These are phyloP conservation scores for Talinum fruticosum DNA, from an alignment of 148 eudicot genomes.

Conservation along the genomic window DNA sequence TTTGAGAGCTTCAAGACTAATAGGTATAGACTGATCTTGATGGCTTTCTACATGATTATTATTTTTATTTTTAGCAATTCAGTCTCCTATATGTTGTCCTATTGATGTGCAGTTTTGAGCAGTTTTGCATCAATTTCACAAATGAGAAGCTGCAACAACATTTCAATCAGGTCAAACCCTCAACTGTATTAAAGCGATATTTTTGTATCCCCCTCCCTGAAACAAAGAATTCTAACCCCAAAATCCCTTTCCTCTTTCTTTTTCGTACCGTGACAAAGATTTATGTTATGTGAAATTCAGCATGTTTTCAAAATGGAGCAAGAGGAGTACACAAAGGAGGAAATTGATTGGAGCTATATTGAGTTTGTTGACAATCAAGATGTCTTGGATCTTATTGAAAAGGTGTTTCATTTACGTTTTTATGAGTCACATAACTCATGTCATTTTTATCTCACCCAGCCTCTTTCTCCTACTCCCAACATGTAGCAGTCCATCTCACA, in stretches of 20 bases:
- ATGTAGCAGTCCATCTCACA: neutral
- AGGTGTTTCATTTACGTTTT: slow-evolving; percentile 44
- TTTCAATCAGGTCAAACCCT: slow-evolving; percentile 75
- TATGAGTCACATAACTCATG: neutral
- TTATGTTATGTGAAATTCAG: slow-evolving; percentile 45
- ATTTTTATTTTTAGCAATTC: neutral
- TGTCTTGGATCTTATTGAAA: slow-evolving; percentile 96
- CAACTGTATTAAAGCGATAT: neutral
- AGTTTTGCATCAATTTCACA: slow-evolving; percentile 95
- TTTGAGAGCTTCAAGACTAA: slow-evolving; percentile 95
- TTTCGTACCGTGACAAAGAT: neutral
- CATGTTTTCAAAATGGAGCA: slow-evolving; percentile 99
- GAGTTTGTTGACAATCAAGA: slow-evolving; percentile 97
- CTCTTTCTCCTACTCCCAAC: neutral
- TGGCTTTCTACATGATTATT: neutral
- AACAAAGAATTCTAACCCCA: neutral
- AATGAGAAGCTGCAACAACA: slow-evolving; percentile 99
- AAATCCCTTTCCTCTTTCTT: neutral
- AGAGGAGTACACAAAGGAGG: slow-evolving; percentile 90
- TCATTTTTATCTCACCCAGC: neutral
- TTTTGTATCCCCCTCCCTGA: too few species aligned
- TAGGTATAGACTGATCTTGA: slow-evolving; percentile 47
- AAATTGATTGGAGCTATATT: slow-evolving; percentile 95
- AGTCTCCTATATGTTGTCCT: slow-evolving; percentile 10
- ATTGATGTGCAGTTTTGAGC: slow-evolving; percentile 80